Evolutionary conservation across 75 land plant species (phyloP).

Genomic region (Picea sitchensis): DNA sequence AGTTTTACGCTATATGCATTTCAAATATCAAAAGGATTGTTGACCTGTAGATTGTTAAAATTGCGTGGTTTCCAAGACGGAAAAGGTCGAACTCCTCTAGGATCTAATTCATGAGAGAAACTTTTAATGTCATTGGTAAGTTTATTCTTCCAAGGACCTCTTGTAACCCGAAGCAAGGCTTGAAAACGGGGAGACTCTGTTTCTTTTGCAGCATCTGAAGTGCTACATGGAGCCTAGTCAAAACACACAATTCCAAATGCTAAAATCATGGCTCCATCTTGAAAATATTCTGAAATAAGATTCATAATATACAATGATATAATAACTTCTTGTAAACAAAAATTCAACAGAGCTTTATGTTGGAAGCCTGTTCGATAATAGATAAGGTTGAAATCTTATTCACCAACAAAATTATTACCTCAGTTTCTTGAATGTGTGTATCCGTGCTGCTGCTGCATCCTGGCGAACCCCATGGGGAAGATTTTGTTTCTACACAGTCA

Average conservation of each 20-base stretch:
- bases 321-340: not conserved
- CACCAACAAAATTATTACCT: slow-evolving; percentile 14
- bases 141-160: slow-evolving; percentile 73
- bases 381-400: not conserved
- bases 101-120: slow-evolving; percentile 95
- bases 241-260: not conserved
- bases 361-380: not conserved
- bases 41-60: slow-evolving; percentile 77
- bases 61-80: slow-evolving; percentile 87
- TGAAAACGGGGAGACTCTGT: slow-evolving; percentile 98
- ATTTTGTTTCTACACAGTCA: not conserved
- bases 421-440: slow-evolving; percentile 36
- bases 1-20: not conserved
- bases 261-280: not conserved
- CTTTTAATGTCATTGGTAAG: slow-evolving; percentile 84
- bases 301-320: not conserved
- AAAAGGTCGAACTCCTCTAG: slow-evolving; percentile 83
- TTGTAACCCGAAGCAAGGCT: slow-evolving; percentile 82
- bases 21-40: not conserved
- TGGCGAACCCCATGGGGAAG: slow-evolving; percentile 26
- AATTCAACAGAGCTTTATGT: not conserved
- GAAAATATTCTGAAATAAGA: not conserved
- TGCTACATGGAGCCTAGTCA: slow-evolving; percentile 50
- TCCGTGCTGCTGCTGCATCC: slow-evolving; percentile 47
- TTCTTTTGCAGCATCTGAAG: slow-evolving; percentile 80